phyloP scores from a whole-genome alignment of 495 filamentous ascomycete species.

The Clavariopsis aquatica region DNA sequence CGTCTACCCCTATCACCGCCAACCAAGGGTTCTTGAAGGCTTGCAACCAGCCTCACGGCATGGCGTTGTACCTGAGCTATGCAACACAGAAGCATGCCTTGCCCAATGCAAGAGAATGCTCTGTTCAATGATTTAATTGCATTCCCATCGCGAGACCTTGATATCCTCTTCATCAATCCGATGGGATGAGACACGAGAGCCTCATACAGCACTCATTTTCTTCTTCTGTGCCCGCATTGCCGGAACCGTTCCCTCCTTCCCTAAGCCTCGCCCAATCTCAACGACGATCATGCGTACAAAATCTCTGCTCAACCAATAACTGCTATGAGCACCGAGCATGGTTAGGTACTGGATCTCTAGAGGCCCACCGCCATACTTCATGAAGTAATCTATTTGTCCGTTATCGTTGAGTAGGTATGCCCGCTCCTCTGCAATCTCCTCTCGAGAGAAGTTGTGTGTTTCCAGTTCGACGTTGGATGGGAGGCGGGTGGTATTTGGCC shows the following conservation, averaged over 20 bases:
- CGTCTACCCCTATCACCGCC: neutral
- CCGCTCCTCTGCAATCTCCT: constrained; percentile 89
- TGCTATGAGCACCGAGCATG: constrained; percentile 95
- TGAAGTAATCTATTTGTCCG: constrained; percentile 86
- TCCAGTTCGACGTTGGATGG: constrained; percentile 93
- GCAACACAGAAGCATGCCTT: neutral
- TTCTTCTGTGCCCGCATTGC: constrained; percentile 77
- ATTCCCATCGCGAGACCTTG: neutral
- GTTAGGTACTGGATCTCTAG: constrained; percentile 95
- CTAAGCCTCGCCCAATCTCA: constrained; percentile 77
- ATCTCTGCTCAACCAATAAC: constrained; percentile 85
- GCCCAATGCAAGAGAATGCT: neutral
- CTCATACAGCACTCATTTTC: constrained; percentile 17
- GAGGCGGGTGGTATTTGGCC: constrained; percentile 53
- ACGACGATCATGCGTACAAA: constrained; percentile 83
- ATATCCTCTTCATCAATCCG: neutral
- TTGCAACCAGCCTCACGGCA: neutral
- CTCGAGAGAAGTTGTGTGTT: constrained; percentile 88
- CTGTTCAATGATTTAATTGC: no score
- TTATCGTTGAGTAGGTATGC: constrained; percentile 91
- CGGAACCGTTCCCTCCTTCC: constrained; percentile 64
- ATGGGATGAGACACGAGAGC: neutral
- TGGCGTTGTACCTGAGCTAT: neutral
- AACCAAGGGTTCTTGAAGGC: neutral
- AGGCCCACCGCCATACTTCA: constrained; percentile 75